Evolutionary conservation across 305 asterid genomes (phyloP), one percentile per base, ranked within the genome.

Genomic region (Fraxinus greggii): DNA sequence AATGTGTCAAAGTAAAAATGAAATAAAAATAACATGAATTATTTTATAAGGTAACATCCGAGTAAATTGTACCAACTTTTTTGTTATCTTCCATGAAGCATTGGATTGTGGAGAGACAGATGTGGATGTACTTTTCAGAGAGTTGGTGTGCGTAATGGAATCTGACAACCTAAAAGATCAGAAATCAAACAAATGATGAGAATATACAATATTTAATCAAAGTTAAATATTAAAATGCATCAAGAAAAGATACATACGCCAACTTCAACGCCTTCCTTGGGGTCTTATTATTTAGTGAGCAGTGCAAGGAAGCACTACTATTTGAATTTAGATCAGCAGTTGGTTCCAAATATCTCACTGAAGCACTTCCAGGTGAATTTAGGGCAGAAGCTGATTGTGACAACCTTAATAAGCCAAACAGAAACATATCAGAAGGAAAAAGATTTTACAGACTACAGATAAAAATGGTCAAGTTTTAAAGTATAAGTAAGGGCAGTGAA

Each of bases 51-150:
- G 78, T 65, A 77, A 76, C 12, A 59, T 23, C 26, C 8, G 48
- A 77, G 76, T 13, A 32, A 32, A 56, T 40, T 29, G 23, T 84
- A 87, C 89, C 48, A 38, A 90, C 92, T 87, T 88, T 88, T 86
- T 88, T 42, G 91, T 89, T 72, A 89, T 88, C 88, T 91, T 89
- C 86, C 84, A 87, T 67, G 81, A 84, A 83, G 72, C 81, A 83
- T 85, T 88, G 33, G 87, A 83, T 75, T 83, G 88, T 40, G 80
- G 75, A 65, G 90, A 88, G 77, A 78, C 65, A 38, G 69, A 26
- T 21, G 79, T 75, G 12, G 87, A 83, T 72, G 84, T 79, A 82
- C 78, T 61, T 80, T 78, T 87, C 36, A 83, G 81, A 69, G 81
- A 83, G 79, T 86, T 85, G 24, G 83, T 78, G 79, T 72, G 45